Evolutionary conservation across 441 rosid species (phyloP).

Genomic region (Gossypium davidsonii): DNA sequence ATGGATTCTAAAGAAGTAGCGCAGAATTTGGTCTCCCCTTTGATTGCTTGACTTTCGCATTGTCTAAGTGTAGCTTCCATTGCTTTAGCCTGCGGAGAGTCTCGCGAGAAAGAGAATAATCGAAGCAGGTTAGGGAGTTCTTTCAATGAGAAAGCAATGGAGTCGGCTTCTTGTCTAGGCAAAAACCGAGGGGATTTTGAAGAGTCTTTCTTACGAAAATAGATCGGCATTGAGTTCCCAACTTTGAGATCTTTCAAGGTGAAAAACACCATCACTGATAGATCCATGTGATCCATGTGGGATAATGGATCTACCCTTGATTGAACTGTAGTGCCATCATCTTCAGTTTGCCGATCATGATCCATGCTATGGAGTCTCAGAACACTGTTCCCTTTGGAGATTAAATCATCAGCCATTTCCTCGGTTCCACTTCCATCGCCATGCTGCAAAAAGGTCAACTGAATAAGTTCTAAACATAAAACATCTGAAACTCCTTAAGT

Average conservation of each 20-base stretch:
- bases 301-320: background rate
- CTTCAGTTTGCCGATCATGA: background rate
- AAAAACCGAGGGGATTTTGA: conserved; percentile 26
- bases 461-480: too few relatives aligned
- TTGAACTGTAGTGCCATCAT: background rate
- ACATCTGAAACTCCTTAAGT: too few relatives aligned
- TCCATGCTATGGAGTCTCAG: conserved; percentile 15
- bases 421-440: background rate
- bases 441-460: background rate
- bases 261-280: conserved; percentile 26
- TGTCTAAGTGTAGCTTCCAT: conserved; percentile 27
- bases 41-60: conserved; percentile 20
- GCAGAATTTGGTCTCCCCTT: conserved; percentile 14
- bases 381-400: background rate
- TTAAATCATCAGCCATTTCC: background rate
- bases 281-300: conserved; percentile 20
- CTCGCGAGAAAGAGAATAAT: conserved; percentile 25
- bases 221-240: conserved; percentile 26
- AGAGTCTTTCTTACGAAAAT: conserved; percentile 25
- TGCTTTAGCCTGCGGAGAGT: conserved; percentile 43
- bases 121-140: conserved; percentile 31
- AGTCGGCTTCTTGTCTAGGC: conserved; percentile 31
- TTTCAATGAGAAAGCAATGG: conserved; percentile 37
- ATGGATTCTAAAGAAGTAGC: conserved; percentile 16
- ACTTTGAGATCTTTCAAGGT: conserved; percentile 25